A percentile compares a stretch with the other conserved stretches of the same genome.
Conservation (phyloP, 257 asterid genomes). For the Eustoma russellianum region DNA sequence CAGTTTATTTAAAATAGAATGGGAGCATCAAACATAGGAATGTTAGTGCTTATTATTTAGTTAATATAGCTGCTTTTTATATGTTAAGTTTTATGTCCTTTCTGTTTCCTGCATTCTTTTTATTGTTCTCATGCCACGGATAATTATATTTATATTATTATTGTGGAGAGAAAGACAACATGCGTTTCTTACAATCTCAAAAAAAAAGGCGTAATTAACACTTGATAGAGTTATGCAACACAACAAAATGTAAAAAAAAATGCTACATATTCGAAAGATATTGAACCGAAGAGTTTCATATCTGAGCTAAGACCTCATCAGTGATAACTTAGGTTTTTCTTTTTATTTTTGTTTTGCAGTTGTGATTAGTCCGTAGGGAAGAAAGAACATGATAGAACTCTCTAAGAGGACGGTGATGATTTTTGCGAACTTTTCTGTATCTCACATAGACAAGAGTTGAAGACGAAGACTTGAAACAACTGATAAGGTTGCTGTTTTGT, state of each 20-base stretch:
- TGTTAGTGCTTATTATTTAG: neutral
- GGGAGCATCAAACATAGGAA: neutral
- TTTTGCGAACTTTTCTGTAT: conserved; percentile 43
- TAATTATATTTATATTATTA: too few relatives aligned
- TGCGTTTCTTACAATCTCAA: too few relatives aligned
- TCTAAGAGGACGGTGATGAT: conserved; percentile 59
- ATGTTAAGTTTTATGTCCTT: neutral
- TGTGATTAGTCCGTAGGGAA: conserved; percentile 43
- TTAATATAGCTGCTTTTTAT: neutral
- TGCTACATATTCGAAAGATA: too few relatives aligned
- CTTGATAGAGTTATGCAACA: conserved; percentile 42
- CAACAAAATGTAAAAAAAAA: too few relatives aligned
- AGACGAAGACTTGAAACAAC: too few relatives aligned
- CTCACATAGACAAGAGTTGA: conserved; percentile 30
- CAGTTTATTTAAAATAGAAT: neutral
- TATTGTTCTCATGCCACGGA: too few relatives aligned
- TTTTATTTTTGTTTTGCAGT: neutral
- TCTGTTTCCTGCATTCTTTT: too few relatives aligned
- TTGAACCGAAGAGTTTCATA: too few relatives aligned
- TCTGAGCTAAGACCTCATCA: neutral
- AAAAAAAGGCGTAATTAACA: neutral
- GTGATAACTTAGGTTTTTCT: neutral
- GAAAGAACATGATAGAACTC: conserved; percentile 39
- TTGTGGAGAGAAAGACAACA: too few relatives aligned
- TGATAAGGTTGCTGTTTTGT: too few relatives aligned